These are phyloP conservation scores for Fraxinus floribunda DNA, from an alignment of 305 asterid genomes.

Conservation along the genomic window DNA sequence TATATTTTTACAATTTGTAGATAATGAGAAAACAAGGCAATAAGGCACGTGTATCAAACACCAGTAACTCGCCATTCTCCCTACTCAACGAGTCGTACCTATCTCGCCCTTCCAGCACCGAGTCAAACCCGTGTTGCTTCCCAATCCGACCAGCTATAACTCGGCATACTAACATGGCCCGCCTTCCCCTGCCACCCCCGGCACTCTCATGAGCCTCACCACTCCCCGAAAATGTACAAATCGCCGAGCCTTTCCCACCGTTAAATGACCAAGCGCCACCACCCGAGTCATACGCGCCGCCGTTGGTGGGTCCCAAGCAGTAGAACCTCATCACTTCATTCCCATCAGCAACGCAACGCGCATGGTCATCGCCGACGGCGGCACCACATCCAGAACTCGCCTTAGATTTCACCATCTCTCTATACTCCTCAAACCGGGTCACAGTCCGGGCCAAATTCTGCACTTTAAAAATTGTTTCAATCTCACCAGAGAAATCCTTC, in stretches of 20 bases:
- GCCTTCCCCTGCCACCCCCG: conserved; percentile 75
- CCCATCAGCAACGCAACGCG: conserved; percentile 85
- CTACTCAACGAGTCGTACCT: conserved; percentile 77
- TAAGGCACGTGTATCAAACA: conserved; percentile 79
- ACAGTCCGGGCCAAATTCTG: conserved; percentile 65
- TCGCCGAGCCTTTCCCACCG: conserved; percentile 49
- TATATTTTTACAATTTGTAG: conserved; percentile 56
- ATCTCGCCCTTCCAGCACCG: conserved; percentile 39
- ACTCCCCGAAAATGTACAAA: conserved; percentile 72
- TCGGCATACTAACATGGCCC: conserved; percentile 91
- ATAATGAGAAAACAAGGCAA: conserved; percentile 83
- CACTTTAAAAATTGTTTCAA: conserved; percentile 87
- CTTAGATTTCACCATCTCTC: conserved; percentile 52
- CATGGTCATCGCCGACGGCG: conserved; percentile 53
- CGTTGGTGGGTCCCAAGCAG: conserved; percentile 60
- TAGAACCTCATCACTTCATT: conserved; percentile 86
- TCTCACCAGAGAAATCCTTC: conserved; percentile 55
- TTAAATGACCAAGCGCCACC: conserved; percentile 60
- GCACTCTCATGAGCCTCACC: conserved; percentile 75
- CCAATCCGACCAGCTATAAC: conserved; percentile 79
- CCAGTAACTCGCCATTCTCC: conserved; percentile 62
- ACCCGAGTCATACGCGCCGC: conserved; percentile 52
- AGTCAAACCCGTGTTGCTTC: conserved; percentile 42
- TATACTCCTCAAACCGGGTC: conserved; percentile 81
- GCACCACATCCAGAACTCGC: conserved; percentile 30